Evolutionary conservation across 768 basidiomycete genomes (phyloP), one percentile per base, ranked within the genome.

Genomic region (Trametes meyenii): DNA sequence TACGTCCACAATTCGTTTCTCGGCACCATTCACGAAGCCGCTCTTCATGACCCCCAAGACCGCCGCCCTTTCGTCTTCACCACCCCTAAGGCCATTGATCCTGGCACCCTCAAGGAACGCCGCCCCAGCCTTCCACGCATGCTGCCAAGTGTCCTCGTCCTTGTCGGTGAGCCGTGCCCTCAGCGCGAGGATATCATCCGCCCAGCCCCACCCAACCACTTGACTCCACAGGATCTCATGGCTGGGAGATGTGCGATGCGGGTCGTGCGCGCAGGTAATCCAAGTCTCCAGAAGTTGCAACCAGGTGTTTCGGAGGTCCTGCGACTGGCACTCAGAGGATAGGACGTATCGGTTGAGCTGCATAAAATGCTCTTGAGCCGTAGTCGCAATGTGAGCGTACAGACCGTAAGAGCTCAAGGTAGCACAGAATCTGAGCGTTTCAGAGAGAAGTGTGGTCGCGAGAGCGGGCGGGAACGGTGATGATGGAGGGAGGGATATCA

Each of bases 151-250:
- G 2, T 58, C 64, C 50, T 61, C 67, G 19, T 73, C 69, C 6
- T 52, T 58, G 14, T 73, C 70, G 11, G 71, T 70, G 12, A 88
- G 62, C 50, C 44, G 69, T 66, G 3, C 68, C 66, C 57, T 76
- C 70, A 58, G 82, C 61, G 49, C 76, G n/a, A 81, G 68, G 8
- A 87, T 66, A 33, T 89, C 85, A 0, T 79, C 78, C 17, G 76
- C 79, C 91, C 94, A 96, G 0, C 80, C 85, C 86, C 89, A 91
- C 2, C 84, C 86, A n/a, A 78, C 74, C 11, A 96, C 78, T 68
- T 94, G 92, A 57, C 88, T 92, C 96, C 96, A 98, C 10, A 90
- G 74, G 50, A 98, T 85, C 55, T 92, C 93, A 73, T 98, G 96
- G 8, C 79, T 80, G 0, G 94, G 94, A 2, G 86, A 89, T 7